Evolutionary conservation across 495 filamentous ascomycete genomes (phyloP).

Genomic region (Aspergillus sclerotioniger): DNA sequence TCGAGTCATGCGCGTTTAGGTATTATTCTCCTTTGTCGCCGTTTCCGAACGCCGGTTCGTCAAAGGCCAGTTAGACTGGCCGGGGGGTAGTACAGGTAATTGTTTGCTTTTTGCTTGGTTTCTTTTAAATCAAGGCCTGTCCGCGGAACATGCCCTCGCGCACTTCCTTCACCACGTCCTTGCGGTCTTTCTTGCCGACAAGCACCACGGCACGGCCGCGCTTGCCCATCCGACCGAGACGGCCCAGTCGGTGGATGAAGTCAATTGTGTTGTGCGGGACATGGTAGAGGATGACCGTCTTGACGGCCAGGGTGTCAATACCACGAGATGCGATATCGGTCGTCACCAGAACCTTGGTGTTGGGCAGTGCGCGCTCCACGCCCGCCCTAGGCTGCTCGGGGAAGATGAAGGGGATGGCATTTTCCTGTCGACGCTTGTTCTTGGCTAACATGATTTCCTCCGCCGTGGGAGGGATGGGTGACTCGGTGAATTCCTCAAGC

Average conservation of each 20-base stretch:
- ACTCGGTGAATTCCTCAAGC: conserved; percentile 71
- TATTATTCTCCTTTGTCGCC: neutral
- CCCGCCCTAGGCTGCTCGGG: conserved; percentile 19
- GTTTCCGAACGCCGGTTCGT: conserved; percentile 11
- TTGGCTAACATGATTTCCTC: conserved; percentile 38
- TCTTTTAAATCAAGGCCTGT: conserved; percentile 73
- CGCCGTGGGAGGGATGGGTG: conserved; percentile 41
- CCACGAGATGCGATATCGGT: conserved; percentile 91
- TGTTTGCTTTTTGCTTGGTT: neutral
- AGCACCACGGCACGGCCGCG: conserved; percentile 86
- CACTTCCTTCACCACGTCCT: conserved; percentile 88
- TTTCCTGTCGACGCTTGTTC: conserved; percentile 31
- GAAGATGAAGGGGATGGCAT: conserved; percentile 33
- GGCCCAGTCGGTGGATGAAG: conserved; percentile 91
- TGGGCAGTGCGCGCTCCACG: conserved; percentile 45
- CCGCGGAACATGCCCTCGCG: conserved; percentile 93
- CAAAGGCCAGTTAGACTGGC: neutral
- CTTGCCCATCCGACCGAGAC: conserved; percentile 89
- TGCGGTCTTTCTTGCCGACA: conserved; percentile 83
- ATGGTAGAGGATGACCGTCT: conserved; percentile 89
- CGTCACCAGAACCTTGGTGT: conserved; percentile 87
- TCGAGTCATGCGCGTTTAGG: neutral
- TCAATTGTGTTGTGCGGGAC: conserved; percentile 95
- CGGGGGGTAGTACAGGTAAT: neutral
- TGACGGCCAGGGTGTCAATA: conserved; percentile 90